Percentiles rank a stretch among this genome's conserved stretches.
phyloP scores from a whole-genome alignment of 345 rosid genomes.

The Anastatica hierochuntica region DNA sequence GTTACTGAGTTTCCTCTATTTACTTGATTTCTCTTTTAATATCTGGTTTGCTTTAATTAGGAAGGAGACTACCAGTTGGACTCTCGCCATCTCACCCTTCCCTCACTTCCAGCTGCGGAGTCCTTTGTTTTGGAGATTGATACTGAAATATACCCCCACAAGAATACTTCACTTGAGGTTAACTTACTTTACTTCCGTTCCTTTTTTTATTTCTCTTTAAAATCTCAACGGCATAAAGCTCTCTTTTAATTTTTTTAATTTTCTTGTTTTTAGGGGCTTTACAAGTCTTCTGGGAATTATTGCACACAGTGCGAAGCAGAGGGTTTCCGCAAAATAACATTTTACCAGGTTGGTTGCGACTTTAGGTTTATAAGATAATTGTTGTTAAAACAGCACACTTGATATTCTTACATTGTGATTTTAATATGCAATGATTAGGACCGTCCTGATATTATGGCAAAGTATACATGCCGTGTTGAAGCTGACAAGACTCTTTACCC shows the following conservation, averaged over 20 bases:
- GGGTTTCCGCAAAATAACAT: slow-evolving; percentile 91
- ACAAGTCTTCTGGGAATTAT: slow-evolving; percentile 86
- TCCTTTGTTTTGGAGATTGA: slow-evolving; percentile 65
- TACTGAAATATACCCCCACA: slow-evolving; percentile 78
- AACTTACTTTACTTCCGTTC: neutral
- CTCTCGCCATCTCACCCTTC: slow-evolving; percentile 58
- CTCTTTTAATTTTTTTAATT: neutral
- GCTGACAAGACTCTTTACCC: slow-evolving; percentile 86
- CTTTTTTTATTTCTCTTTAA: neutral
- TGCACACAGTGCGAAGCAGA: slow-evolving; percentile 99
- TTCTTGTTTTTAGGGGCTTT: slow-evolving; percentile 62
- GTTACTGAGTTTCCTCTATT: neutral
- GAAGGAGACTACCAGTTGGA: slow-evolving; percentile 56
- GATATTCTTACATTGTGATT: slow-evolving; percentile 12
- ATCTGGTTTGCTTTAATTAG: slow-evolving; percentile 24
- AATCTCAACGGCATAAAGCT: neutral
- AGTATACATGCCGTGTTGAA: slow-evolving; percentile 83
- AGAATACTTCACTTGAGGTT: slow-evolving; percentile 90
- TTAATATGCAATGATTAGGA: slow-evolving; percentile 42
- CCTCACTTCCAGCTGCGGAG: slow-evolving; percentile 52
- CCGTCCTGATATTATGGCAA: slow-evolving; percentile 97
- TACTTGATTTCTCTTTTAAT: neutral
- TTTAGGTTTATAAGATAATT: neutral
- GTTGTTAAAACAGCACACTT: neutral
- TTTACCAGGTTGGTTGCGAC: slow-evolving; percentile 57